Evolutionary conservation across 169 alveolate genomes (phyloP), one percentile per base, ranked within the genome.

Genomic region (Babesia ovata): DNA sequence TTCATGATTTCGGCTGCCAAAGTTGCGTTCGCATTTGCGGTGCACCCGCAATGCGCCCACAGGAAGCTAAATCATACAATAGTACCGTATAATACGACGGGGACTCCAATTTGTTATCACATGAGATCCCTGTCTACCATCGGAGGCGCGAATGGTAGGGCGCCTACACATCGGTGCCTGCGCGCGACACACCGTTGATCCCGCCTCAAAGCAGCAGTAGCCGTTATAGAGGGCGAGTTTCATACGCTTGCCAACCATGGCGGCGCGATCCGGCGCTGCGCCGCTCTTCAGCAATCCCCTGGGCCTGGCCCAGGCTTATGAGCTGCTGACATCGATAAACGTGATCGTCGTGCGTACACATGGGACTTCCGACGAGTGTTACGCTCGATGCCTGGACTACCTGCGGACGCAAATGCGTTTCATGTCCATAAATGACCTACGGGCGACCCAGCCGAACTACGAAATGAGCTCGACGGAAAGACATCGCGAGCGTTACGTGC

Each of bases 391-490:
- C 17, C 39, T 67, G 1, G 63, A 24, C 14, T 67, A 67, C 44
- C 65, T 67, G 33, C 76, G 76, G 24, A 28, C 58, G 2, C 63
- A 50, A 22, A 67, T 67, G 76, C 12, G 36, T 8, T 29, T 36
- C 6, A 7, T 67, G 26, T 9, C 67, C 13, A 12, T 67, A 21
- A 46, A 42, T 17, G 76, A 67, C 56, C 76, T 67, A 0, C 53
- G 76, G 14, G 76, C 65, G 0, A 67, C 76, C 14, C 76, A 67
- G 65, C 76, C 76, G 42, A 54, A 16, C 21, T 52, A 67, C 39
- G 65, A 67, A n/a, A 28, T 19, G 21, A 29, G 26, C 26, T 4
- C 58, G 28, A 12, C 2, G 48, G 42, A 52, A 17, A 1, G 75
- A 22, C 75, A 66, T 1, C 65, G 21, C 36, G 76, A 67, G 42